Percentiles rank a stretch among this genome's conserved stretches.
Evolutionary conservation across 1,139 yeast genomes (phyloP).

Genomic region (Kurtzmaniella quercitrusa): DNA sequence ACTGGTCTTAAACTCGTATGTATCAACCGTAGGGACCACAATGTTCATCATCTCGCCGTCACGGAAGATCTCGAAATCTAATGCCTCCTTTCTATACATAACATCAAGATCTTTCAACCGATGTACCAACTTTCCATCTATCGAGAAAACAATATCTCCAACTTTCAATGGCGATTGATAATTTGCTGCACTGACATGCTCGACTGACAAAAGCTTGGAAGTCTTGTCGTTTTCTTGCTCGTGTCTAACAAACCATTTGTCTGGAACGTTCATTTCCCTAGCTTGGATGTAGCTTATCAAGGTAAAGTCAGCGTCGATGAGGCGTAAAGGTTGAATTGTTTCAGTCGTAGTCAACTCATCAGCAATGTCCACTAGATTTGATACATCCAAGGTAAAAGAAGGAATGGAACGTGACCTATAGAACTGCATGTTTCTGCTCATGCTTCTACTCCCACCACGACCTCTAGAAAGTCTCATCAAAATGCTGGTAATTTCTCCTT

Average conservation of each 20-base stretch:
- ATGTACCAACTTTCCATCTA: constrained; percentile 60
- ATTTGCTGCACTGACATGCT: constrained; percentile 54
- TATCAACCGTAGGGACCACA: constrained; percentile 57
- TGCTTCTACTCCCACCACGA: too few relatives aligned
- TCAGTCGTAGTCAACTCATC: constrained; percentile 47
- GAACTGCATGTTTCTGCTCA: too few relatives aligned
- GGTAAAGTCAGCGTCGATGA: constrained; percentile 76
- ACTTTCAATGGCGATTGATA: constrained; percentile 39
- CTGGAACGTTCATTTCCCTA: constrained; percentile 80
- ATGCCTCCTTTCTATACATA: constrained; percentile 41
- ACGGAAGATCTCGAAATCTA: constrained; percentile 64
- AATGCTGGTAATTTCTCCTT: constrained; percentile 47
- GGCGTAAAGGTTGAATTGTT: constrained; percentile 53
- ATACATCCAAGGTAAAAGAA: constrained; percentile 53
- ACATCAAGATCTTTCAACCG: constrained; percentile 63
- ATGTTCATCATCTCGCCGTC: constrained; percentile 45
- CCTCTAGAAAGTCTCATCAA: too few relatives aligned
- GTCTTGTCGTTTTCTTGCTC: constrained; percentile 60
- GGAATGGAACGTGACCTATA: too few relatives aligned
- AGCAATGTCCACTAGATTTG: constrained; percentile 59
- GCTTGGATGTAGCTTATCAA: constrained; percentile 71
- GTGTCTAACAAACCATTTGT: constrained; percentile 69
- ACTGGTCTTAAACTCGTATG: constrained; percentile 56
- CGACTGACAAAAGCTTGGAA: constrained; percentile 67
- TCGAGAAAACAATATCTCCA: constrained; percentile 73